Conservation (phyloP, 352 stramenopile species). For the Phytophthora sojae region DNA sequence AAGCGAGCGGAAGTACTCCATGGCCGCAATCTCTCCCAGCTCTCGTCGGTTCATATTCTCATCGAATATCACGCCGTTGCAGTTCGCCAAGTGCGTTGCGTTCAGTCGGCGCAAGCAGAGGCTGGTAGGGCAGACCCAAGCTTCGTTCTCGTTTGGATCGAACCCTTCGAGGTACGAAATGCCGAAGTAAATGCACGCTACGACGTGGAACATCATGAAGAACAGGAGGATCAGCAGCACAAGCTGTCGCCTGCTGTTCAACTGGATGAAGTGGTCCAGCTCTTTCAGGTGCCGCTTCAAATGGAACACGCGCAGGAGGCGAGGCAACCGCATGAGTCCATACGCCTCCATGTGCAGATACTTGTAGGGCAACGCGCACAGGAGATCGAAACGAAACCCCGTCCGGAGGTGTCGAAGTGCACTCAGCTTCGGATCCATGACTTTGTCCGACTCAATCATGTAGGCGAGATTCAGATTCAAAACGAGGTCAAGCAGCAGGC, state of each 20-base stretch:
- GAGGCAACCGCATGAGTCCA: neutral
- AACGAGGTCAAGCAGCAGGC: neutral
- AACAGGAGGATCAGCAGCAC: neutral
- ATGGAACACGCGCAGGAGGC: neutral
- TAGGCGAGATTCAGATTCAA: neutral
- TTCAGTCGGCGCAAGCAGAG: neutral
- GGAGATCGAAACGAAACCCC: neutral
- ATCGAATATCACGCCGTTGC: neutral
- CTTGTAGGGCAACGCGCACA: neutral
- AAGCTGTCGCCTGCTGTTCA: slow-evolving; percentile 1
- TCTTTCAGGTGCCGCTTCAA: neutral
- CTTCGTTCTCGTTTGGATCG: neutral
- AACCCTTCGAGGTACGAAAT: neutral
- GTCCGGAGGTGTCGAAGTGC: neutral
- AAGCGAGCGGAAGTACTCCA: slow-evolving; percentile 46
- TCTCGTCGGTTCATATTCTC: neutral
- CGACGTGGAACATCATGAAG: neutral
- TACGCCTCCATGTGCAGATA: neutral
- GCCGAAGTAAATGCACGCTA: neutral
- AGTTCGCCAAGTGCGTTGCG: neutral
- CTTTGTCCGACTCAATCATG: slow-evolving; percentile 1
- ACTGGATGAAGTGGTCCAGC: neutral
- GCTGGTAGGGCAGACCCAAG: slow-evolving; percentile 3
- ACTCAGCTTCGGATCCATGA: neutral
- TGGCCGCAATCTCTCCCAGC: neutral